These are phyloP conservation scores for Juncus effusus DNA, from an alignment of 176 grass and related monocot species.

Conservation along the genomic window DNA sequence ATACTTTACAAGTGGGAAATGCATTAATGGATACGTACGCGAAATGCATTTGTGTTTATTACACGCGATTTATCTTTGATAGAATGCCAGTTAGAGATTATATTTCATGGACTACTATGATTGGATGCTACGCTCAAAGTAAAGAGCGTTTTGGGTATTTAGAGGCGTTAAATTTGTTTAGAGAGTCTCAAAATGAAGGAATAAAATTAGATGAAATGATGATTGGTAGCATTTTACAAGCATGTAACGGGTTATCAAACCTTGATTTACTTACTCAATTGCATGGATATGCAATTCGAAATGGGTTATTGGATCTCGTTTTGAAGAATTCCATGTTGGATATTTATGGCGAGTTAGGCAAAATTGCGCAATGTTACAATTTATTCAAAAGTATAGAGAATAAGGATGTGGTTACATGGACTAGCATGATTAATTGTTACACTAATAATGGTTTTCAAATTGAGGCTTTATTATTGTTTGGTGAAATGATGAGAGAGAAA, in stretches of 20 bases:
- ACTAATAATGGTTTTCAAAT: conserved; percentile 32
- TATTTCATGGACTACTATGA: conserved; percentile 80
- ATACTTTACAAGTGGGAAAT: conserved; percentile 65
- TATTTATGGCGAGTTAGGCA: conserved; percentile 56
- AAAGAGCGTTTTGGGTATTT: conserved; percentile 22
- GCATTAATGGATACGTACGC: conserved; percentile 89
- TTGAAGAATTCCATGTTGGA: conserved; percentile 62
- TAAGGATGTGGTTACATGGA: conserved; percentile 81
- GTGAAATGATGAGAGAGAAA: conserved; percentile 43
- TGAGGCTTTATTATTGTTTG: conserved; percentile 67
- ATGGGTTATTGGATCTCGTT: conserved; percentile 62
- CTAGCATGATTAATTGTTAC: conserved; percentile 73
- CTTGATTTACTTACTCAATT: conserved; percentile 50
- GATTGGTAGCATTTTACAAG: conserved; percentile 71
- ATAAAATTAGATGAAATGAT: conserved; percentile 72
- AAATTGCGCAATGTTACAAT: conserved; percentile 31
- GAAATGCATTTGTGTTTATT: conserved; percentile 46
- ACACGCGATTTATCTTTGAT: conserved; percentile 42
- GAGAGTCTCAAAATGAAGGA: conserved; percentile 33
- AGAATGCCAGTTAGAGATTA: conserved; percentile 51
- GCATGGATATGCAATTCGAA: conserved; percentile 63
- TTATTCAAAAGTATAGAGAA: conserved; percentile 55
- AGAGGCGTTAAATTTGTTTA: conserved; percentile 55
- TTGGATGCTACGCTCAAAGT: conserved; percentile 50
- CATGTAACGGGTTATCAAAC: conserved; percentile 45